phyloP scores from a whole-genome alignment of 2,329 filamentous ascomycete species.

The Penicillium verrucosum region DNA sequence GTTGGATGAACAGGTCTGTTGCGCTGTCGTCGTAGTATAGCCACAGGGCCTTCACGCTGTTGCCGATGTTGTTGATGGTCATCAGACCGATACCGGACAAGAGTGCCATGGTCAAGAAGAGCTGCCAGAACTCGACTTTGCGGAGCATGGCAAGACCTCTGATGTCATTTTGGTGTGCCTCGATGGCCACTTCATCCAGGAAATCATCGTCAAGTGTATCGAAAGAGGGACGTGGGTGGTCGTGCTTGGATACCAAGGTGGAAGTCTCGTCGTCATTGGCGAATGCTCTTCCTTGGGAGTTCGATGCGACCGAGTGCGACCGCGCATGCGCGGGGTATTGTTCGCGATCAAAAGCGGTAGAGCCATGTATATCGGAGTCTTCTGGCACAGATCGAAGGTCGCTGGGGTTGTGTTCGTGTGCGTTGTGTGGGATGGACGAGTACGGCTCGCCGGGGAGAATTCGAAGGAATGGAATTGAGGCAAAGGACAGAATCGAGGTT shows the following conservation, averaged over 20 bases:
- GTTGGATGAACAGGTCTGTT: constrained; percentile 69
- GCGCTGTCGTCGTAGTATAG: constrained; percentile 74
- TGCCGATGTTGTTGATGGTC: constrained; percentile 99
- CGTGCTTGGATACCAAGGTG: constrained; percentile 68
- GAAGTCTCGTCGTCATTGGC: constrained; percentile 67
- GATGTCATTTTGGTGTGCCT: constrained; percentile 83
- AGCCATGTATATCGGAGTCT: constrained; percentile 40
- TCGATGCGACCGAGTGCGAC: constrained; percentile 31
- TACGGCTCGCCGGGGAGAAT: constrained; percentile 58
- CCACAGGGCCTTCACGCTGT: constrained; percentile 84
- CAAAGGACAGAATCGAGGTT: constrained; percentile 70
- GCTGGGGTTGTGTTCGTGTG: constrained; percentile 30
- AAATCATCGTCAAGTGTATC: constrained; percentile 50
- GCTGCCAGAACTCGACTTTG: constrained; percentile 80
- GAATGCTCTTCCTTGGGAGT: constrained; percentile 22
- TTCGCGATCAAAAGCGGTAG: constrained; percentile 30
- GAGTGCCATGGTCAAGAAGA: constrained; percentile 84
- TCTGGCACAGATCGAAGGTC: constrained; percentile 26
- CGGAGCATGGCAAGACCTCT: constrained; percentile 73
- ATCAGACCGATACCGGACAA: constrained; percentile 91
- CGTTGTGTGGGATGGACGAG: constrained; percentile 36
- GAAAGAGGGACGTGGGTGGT: constrained; percentile 50
- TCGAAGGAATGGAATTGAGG: constrained; percentile 80
- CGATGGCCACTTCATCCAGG: constrained; percentile 61
- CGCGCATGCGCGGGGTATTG: constrained; percentile 26